Evolutionary conservation across 306 rosid species (phyloP).

Genomic region (Pyrus betulifolia): DNA sequence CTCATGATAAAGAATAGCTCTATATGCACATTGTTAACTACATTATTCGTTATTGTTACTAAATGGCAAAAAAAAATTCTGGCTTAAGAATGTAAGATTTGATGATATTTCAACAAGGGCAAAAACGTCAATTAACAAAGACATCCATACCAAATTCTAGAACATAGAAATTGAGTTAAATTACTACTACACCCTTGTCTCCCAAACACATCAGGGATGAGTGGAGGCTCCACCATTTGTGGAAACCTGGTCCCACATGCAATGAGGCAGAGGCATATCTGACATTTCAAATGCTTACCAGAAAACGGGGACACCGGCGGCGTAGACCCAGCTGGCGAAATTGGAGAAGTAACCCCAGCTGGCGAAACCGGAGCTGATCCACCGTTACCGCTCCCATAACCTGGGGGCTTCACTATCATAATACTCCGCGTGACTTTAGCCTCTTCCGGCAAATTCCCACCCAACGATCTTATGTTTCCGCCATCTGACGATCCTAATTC

Average conservation of each 20-base stretch:
- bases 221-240: too few species aligned
- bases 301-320: slow-evolving; percentile 80
- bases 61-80: too few species aligned
- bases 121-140: not conserved
- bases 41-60: too few species aligned
- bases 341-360: slow-evolving; percentile 42
- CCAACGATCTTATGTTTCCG: slow-evolving; percentile 43
- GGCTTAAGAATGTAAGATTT: too few species aligned
- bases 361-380: slow-evolving; percentile 77
- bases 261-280: not conserved
- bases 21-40: too few species aligned
- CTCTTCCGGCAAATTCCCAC: slow-evolving; percentile 39
- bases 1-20: too few species aligned
- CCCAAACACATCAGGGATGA: too few species aligned
- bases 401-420: slow-evolving; percentile 77
- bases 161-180: too few species aligned
- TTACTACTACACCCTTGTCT: too few species aligned
- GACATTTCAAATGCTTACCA: slow-evolving; percentile 33
- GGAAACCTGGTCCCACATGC: not conserved
- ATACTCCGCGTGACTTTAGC: slow-evolving; percentile 66
- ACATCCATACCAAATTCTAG: too few species aligned
- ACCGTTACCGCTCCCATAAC: slow-evolving; percentile 45
- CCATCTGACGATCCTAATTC: slow-evolving; percentile 38
- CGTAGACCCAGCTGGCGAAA: slow-evolving; percentile 60
- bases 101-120: not conserved